Evolutionary conservation across 108 stramenopile species (phyloP), one percentile per base, ranked within the genome.

Genomic region (Nannochloropsis salina): DNA sequence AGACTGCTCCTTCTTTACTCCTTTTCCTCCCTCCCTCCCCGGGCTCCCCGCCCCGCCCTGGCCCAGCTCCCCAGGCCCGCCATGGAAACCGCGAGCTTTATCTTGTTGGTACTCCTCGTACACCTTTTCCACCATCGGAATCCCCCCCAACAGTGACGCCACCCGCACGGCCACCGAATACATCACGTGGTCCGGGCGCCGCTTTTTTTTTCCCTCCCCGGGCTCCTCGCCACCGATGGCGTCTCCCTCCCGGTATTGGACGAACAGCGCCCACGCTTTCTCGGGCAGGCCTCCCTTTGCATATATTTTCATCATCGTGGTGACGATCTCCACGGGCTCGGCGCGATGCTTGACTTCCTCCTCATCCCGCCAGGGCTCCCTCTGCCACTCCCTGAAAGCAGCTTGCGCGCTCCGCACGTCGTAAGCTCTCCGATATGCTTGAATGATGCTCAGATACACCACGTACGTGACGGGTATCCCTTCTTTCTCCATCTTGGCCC

Each of bases 261-360:
- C 15, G n/a, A 74, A 74, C 61, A 74, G n/a, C 4, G 15, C 61
- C 61, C 61, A 74, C 20, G 61, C 61, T n/a, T 74, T 74, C 61
- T 74, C 20, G 20, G 61, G 61, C 61, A 74, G 61, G 2, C 61
- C 61, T 2, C 20, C 61, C 61, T 74, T 15, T 4, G 61, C 61
- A 74, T 74, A 74, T n/a, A 74, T n/a, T n/a, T 74, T 74, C 61
- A 74, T 74, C 61, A 74, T 74, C n/a, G 61, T n/a, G 20, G 61
- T 74, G 20, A 74, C 61, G 20, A 74, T n/a, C 61, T 74, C 61
- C 61, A 74, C n/a, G 6, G 61, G 61, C 4, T 74, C n/a, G 2
- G 61, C 61, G 4, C 61, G 15, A 15, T 74, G 61, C n/a, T 15
- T n/a, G 2, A 74, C n/a, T n/a, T 74, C 61, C 61, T 74, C 61